Conservation (phyloP, 768 basidiomycete genomes). For the Calocera viscosa region DNA sequence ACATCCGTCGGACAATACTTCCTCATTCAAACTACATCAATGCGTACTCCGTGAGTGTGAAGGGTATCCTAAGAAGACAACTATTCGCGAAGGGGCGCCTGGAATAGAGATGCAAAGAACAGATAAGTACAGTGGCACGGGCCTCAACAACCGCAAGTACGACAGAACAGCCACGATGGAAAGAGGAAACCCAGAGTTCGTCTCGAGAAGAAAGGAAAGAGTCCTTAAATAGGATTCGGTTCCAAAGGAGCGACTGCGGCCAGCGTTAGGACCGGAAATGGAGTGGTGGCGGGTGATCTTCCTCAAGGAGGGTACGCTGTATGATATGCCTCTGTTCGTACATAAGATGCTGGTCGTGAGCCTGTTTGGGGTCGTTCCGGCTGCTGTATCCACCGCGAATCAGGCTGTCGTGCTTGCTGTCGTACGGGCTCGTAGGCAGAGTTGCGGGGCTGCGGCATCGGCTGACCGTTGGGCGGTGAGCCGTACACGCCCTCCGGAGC, state of each 20-base stretch:
- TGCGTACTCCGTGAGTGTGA: conserved; percentile 6
- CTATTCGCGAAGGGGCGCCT: conserved; percentile 4
- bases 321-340: not conserved
- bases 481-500: not conserved
- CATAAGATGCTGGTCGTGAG: not conserved
- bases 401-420: not conserved
- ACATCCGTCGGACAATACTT: not conserved
- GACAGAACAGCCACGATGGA: not conserved
- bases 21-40: conserved; percentile 5
- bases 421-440: not conserved
- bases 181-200: not conserved
- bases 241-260: conserved; percentile 5
- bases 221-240: not conserved
- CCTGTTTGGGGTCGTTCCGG: not conserved
- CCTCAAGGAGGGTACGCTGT: not conserved
- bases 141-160: not conserved
- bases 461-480: not conserved
- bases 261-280: not conserved
- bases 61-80: conserved; percentile 6
- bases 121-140: conserved; percentile 8
- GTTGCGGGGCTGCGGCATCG: not conserved
- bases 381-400: not conserved
- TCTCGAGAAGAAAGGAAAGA: not conserved
- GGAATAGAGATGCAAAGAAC: conserved; percentile 9
- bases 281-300: not conserved